A percentile compares a stretch with the other conserved stretches of the same genome.
Evolutionary conservation across 345 rosid species (phyloP).

Genomic region (Capsella bursapastoris): DNA sequence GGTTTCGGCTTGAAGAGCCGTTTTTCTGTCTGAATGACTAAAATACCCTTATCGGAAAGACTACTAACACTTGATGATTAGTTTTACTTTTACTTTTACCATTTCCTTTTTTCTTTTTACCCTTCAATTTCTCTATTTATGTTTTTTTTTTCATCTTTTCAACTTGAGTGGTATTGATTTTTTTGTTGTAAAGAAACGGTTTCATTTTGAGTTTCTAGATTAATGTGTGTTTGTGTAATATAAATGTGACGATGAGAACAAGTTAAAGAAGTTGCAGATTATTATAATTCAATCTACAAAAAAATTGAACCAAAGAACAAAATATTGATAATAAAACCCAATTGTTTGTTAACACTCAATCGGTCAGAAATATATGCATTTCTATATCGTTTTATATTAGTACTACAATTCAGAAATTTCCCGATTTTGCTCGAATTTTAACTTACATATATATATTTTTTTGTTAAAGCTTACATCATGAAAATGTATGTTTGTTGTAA

Average conservation of each 20-base stretch:
- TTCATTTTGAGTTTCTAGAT: conserved; percentile 13
- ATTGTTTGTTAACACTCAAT: not conserved
- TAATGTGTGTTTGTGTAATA: conserved; percentile 31
- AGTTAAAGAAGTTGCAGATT: not conserved
- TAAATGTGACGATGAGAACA: conserved; percentile 12
- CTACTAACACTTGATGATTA: conserved; percentile 39
- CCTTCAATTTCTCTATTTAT: conserved; percentile 18
- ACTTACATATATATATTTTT: no score
- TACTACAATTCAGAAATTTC: not conserved
- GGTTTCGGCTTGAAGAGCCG: conserved; percentile 68
- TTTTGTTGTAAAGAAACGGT: conserved; percentile 25
- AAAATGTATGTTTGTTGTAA: not conserved
- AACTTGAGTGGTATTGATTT: conserved; percentile 26
- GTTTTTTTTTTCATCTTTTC: not conserved
- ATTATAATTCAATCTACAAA: not conserved
- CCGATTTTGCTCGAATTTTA: not conserved
- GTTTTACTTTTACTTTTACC: not conserved
- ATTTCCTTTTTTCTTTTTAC: not conserved
- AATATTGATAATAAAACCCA: not conserved
- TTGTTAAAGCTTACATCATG: no score
- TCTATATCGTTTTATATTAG: no score
- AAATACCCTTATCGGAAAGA: conserved; percentile 2
- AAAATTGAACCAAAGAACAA: conserved; percentile 1
- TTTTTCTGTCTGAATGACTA: conserved; percentile 58
- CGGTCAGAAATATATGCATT: not conserved